Conservation (phyloP, 202 grass and related monocot genomes). For the Bolboschoenoplectus hybrid region DNA sequence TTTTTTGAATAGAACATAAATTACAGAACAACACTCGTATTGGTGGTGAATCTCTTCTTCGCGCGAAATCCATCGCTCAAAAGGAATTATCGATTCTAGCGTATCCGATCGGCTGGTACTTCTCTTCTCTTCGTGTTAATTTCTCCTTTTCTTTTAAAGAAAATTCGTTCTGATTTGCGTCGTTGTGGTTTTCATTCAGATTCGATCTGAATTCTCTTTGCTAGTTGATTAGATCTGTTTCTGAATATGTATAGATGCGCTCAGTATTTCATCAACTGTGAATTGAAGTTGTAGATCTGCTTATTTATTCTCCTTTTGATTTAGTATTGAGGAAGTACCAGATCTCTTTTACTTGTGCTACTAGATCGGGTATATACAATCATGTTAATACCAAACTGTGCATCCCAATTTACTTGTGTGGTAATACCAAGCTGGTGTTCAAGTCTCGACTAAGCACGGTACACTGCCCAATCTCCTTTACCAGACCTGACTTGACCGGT, state of each 20-base stretch:
- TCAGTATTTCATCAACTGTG: not conserved
- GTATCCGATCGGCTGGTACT: conserved; percentile 28
- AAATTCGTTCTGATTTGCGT: not conserved
- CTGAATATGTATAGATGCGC: not conserved
- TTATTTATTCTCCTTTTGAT: not conserved
- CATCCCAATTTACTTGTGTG: not conserved
- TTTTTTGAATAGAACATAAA: not conserved
- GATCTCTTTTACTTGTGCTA: conserved; percentile 5
- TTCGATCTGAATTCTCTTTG: not conserved
- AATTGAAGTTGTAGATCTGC: not conserved
- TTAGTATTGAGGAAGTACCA: not conserved
- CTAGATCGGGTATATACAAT: not conserved
- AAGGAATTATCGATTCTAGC: conserved; percentile 2
- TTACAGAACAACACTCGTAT: not conserved
- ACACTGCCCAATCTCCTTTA: not conserved
- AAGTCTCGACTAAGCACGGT: not conserved
- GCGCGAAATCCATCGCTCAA: conserved; percentile 6
- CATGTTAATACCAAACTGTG: not conserved
- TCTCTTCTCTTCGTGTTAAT: not conserved
- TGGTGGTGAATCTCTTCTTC: not conserved
- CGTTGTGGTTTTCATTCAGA: not conserved
- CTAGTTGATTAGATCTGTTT: not conserved
- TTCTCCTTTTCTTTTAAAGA: not conserved
- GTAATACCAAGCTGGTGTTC: not conserved
- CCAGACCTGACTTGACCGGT: not conserved